Base-by-base conservation (phyloP, 2,329 filamentous ascomycete species). In the Fusarium luffae region DNA sequence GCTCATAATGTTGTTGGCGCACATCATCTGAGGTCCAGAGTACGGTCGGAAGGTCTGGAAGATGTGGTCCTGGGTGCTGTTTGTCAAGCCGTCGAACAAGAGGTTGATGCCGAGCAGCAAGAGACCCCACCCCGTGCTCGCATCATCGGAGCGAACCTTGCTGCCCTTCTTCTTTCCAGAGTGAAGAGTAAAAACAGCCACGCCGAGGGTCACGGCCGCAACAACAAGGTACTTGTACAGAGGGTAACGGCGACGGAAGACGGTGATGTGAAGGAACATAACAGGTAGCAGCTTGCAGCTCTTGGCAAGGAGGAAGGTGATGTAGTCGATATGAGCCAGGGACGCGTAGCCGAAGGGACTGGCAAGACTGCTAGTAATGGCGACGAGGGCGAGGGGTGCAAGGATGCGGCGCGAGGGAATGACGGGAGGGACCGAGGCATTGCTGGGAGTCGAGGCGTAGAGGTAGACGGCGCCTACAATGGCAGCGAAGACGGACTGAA, bases 241-340 rank as follows among this genome's bases (percentile, higher is more conserved):
- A 2, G 96, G 95, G 80, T 98, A 99, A 49, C 90, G 86, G 76
- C 91, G 92, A 64, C 91, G 90, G 85, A 98, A 99, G 48, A 99
- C 82, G 46, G 94, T 95, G 76, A 98, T 89, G 83, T 99, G 95
- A 42, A 99, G 87, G 76, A 96, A 90, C 96, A 99, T 98, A 77
- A 99, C 96, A 4, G 96, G 96, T n/a, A 99, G 89, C 21, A 99
- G 88, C 84, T 99, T 99, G 90, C 96, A 99, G 75, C 92, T 94
- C 83, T 99, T 98, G 74, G 96, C 95, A 43, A 99, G 91, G 73
- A 98, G 93, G 82, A 97, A 98, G 30, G 96, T 98, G 77, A 98
- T 93, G 82, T 98, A 98, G 87, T 98, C 96, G 81, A 98, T 94
- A 80, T 98, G 94, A 40, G 92, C 90, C 52, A 98, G 89, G 63